These are phyloP conservation scores for Centaurea solstitialis DNA, from an alignment of 129 eudicot species.

Conservation along the genomic window DNA sequence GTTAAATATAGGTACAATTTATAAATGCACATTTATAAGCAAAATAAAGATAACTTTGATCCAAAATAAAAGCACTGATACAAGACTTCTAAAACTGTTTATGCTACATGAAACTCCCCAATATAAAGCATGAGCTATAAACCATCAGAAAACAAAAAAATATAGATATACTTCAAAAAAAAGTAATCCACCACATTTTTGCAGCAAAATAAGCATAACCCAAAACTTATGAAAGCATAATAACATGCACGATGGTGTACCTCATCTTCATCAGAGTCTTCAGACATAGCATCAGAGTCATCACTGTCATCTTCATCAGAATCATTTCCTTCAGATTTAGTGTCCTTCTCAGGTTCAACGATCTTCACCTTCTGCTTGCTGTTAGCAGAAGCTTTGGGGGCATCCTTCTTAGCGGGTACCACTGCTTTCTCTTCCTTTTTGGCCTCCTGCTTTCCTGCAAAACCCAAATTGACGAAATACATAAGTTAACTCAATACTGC, in stretches of 20 bases:
- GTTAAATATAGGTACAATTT: no score
- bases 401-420: conserved; percentile 37
- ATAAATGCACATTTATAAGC: background rate
- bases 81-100: background rate
- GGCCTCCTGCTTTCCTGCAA: conserved; percentile 44
- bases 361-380: conserved; percentile 69
- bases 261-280: conserved; percentile 45
- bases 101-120: background rate
- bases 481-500: background rate
- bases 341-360: conserved; percentile 61
- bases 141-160: background rate
- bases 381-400: conserved; percentile 35
- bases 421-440: conserved; percentile 50
- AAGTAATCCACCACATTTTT: background rate
- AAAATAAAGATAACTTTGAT: background rate
- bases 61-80: background rate
- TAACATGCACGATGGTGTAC: conserved; percentile 3
- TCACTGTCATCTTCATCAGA: conserved; percentile 41
- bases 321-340: conserved; percentile 31
- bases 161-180: background rate
- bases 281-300: conserved; percentile 28
- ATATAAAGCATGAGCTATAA: background rate
- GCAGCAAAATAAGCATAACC: background rate
- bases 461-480: background rate
- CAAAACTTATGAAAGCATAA: background rate